Base-by-base conservation (phyloP, 2,329 filamentous ascomycete species). In the Chalaropsis thielavioides region DNA sequence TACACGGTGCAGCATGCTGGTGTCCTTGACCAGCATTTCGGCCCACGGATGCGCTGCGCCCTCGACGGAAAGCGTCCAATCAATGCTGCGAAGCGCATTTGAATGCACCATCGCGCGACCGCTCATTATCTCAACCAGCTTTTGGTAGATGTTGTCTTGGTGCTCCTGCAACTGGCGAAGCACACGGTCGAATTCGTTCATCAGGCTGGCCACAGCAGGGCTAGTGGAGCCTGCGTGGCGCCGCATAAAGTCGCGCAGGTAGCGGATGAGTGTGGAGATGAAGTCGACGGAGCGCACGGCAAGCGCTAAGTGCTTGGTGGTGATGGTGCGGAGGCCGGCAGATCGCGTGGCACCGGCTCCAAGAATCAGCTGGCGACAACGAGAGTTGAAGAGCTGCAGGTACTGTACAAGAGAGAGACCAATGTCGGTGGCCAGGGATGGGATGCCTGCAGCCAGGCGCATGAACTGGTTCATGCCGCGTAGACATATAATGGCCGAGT, bases 321-420 rank as follows among this genome's bases (percentile, higher is more conserved):
- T 96, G 73, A 99, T 99, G 71, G 96, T 96, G 73, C 91, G 96
- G 22, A 99, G 79, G 0, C 92, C 92, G 0, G 92, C 94, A 27
- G 88, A 91, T 43, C 85, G 81, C 4, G 90, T 96, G 3, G 94
- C 94, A 3, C 94, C 94, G 1, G 94, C 94, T 0, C 94, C 94
- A 6, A 99, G 84, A 69, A 99, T 96, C 66, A 99, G 82, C 73
- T 99, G 94, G n/a, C 89, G 95, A 66, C 92, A 92, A 22, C 94
- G 87, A 1, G 91, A 96, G 74, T 99, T 96, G 80, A 97, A 99
- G 3, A 95, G 81, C 69, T 94, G 89, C 15, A 97, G 80, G 72
- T 95, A 95, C 24, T 94, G 87, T 51, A 96, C 79, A 11, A 99
- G 81, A 0, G 86, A 87, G 2, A 83, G 79, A 0, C 90, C 88